phyloP scores from a whole-genome alignment of 169 alveolate genomes.

The Plasmodium cynomolgi region DNA sequence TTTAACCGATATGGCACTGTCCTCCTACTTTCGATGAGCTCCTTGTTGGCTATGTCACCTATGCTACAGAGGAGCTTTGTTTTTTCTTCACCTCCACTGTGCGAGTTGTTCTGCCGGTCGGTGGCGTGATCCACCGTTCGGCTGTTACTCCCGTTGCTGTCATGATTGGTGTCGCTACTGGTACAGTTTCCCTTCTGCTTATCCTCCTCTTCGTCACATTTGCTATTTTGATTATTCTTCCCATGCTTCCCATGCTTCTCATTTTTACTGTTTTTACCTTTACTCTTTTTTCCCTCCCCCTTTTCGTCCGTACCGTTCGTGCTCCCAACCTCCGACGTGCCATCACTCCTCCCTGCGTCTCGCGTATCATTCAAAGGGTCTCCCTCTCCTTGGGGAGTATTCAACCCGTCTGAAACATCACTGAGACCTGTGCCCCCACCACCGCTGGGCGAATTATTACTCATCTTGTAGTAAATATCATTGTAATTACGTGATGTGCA shows the following conservation, averaged over 20 bases:
- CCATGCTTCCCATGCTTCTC: not conserved
- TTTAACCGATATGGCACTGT: constrained; percentile 30
- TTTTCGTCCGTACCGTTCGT: not conserved
- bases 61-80: constrained; percentile 4
- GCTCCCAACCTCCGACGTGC: not conserved
- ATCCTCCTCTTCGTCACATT: not conserved
- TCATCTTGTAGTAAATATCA: not conserved
- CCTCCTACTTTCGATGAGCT: constrained; percentile 13
- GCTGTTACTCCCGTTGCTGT: not conserved
- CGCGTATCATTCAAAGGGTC: not conserved
- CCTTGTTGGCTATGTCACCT: constrained; percentile 19
- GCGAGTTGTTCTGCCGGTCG: not conserved
- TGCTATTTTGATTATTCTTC: not conserved
- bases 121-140: not conserved
- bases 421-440: not conserved
- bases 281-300: not conserved
- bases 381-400: not conserved
- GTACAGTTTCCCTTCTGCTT: not conserved
- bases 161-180: not conserved
- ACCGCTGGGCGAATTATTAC: not conserved
- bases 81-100: not conserved
- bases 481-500: not conserved
- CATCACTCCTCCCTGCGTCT: not conserved
- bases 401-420: not conserved
- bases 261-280: not conserved